A percentile compares a stretch with the other conserved stretches of the same genome.
Conservation (phyloP, 2,329 filamentous ascomycete species). For the Esteya vermicola region DNA sequence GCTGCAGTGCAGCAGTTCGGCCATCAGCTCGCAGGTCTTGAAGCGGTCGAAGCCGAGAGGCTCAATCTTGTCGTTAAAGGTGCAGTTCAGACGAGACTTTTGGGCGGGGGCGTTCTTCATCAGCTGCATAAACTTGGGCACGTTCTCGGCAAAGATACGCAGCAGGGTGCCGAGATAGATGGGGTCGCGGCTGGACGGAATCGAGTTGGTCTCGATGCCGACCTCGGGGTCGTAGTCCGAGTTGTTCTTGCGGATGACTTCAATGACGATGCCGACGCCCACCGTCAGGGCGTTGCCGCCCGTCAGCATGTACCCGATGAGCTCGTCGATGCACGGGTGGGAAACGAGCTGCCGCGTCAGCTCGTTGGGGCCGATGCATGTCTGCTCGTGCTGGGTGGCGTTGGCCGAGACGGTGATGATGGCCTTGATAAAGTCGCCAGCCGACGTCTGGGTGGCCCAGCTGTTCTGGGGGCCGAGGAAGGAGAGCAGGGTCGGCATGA, state of each 20-base stretch:
- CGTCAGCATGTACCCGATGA: constrained; percentile 84
- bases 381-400: constrained; percentile 92
- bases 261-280: constrained; percentile 92
- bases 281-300: constrained; percentile 92
- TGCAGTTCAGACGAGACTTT: constrained; percentile 64
- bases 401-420: constrained; percentile 99
- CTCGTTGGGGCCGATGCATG: constrained; percentile 97
- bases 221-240: constrained; percentile 96
- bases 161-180: constrained; percentile 90
- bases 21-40: constrained; percentile 98
- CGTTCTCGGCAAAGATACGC: constrained; percentile 75
- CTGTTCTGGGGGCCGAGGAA: constrained; percentile 76
- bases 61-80: constrained; percentile 83
- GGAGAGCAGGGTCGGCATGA: constrained; percentile 75
- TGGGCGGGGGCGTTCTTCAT: constrained; percentile 67
- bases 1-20: constrained; percentile 90
- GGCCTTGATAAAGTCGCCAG: constrained; percentile 93
- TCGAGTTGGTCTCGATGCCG: constrained; percentile 61
- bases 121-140: constrained; percentile 86
- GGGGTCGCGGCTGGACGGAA: constrained; percentile 75
- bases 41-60: constrained; percentile 94
- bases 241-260: constrained; percentile 98
- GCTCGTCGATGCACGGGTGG: constrained; percentile 61
- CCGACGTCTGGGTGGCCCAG: constrained; percentile 87
- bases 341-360: constrained; percentile 91